These are phyloP conservation scores for Rhizoctonia solani DNA, from an alignment of 1,284 basidiomycete species.

Conservation along the genomic window DNA sequence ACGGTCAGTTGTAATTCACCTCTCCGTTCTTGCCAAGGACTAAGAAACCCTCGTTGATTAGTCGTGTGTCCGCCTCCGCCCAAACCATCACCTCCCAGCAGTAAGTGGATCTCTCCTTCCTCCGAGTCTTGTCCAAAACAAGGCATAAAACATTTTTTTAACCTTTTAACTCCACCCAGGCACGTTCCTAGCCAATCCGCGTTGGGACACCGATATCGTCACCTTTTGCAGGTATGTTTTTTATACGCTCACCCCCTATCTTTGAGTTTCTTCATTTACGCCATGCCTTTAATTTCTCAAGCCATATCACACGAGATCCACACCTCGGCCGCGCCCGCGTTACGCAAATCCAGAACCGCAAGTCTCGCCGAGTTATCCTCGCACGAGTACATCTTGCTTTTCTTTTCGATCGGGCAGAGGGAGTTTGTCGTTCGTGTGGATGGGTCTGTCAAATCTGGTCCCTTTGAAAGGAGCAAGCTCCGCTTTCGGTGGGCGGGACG, in stretches of 20 bases:
- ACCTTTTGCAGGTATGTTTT: constrained; percentile 26
- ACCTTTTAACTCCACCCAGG: not conserved
- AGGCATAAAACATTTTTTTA: no score
- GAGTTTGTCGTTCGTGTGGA: constrained; percentile 14
- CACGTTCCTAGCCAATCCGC: not conserved
- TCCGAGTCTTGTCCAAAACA: no score
- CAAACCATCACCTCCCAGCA: constrained; percentile 12
- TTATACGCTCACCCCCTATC: no score
- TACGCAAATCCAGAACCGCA: constrained; percentile 27
- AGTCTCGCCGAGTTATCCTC: constrained; percentile 4
- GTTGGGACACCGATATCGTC: constrained; percentile 29
- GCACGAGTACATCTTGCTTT: constrained; percentile 23
- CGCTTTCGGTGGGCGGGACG: no score
- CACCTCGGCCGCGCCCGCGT: constrained; percentile 22
- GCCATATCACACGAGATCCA: constrained; percentile 19
- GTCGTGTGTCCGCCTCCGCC: constrained; percentile 22
- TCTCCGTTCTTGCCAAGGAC: no score
- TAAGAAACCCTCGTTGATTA: not conserved
- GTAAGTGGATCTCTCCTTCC: no score
- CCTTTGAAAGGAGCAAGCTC: no score
- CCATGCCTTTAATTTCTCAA: not conserved
- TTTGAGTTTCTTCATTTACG: no score
- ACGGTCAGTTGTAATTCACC: no score
- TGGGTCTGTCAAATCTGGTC: not conserved
- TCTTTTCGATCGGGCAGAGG: constrained; percentile 18